Evolutionary conservation across 805 yeast genomes (phyloP), one percentile per base, ranked within the genome.

Genomic region (Candida vartiovaarae): DNA sequence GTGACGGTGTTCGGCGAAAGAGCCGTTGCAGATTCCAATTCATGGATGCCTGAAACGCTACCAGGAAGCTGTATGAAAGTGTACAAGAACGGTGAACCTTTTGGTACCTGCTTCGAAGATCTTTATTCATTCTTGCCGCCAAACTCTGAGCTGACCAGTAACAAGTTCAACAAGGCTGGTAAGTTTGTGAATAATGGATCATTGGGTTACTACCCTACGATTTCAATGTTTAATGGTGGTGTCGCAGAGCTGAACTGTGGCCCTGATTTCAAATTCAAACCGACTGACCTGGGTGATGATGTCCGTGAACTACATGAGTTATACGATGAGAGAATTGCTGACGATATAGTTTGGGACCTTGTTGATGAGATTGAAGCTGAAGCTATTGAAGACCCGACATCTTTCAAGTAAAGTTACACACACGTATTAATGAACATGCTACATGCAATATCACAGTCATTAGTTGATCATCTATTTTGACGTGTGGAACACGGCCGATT

Each of bases 141-240:
- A 3, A 71, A 81, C 44, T 76, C 90, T 34, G 80, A 76, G 48
- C 63, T 74, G 37, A 67, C 66, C 37, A 42, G 49, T 1, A 44
- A 46, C 15, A 39, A 39, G 32, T 40, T 27, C 8, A 66, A 65
- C 43, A 65, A 66, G 48, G 71, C 68, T 36, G 64, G 61, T 35
- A 64, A 62, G 63, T 50, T 66, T 56, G 76, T 54, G 10, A 95
- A 93, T 59, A 96, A 93, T 59, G 95, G 95, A 1, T 67, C 78
- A 36, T 64, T 88, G 43, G 99, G 98, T 0, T 93, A 93, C 60
- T 93, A 81, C 63, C 98, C 99, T 2, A 86, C 89, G 67, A 71
- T 87, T 31, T 84, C 95, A 43, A 84, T 84, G 26, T 93, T 78
- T 59, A 78, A 78, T 51, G 83, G 83, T 3, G 98, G 98, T 0